Evolutionary conservation across 208 protist species (phyloP).

Genomic region (Trypanosoma theileri): DNA sequence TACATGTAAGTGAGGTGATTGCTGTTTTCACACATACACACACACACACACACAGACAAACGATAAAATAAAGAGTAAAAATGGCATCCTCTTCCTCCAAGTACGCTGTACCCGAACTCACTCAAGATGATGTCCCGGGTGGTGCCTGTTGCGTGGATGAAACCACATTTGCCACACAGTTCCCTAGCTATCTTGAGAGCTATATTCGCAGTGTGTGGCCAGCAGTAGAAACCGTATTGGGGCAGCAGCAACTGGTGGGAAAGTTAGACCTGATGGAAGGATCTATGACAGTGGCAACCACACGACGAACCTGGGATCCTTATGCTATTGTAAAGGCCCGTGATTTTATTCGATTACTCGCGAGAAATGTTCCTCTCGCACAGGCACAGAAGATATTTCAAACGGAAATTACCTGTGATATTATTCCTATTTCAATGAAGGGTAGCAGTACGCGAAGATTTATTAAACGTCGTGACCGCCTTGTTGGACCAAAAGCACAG

Average conservation of each 20-base stretch:
- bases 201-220: slow-evolving; percentile 97
- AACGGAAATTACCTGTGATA: slow-evolving; percentile 97
- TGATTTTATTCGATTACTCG: slow-evolving; percentile 98
- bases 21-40: too few relatives aligned
- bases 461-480: slow-evolving; percentile 98
- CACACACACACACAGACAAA: not conserved
- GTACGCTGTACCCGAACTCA: slow-evolving; percentile 80
- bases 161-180: slow-evolving; percentile 96
- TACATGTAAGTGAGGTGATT: too few relatives aligned
- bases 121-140: slow-evolving; percentile 84
- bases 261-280: slow-evolving; percentile 95
- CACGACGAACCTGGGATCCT: slow-evolving; percentile 98
- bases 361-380: slow-evolving; percentile 94
- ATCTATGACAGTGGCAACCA: slow-evolving; percentile 98
- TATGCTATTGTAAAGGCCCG: slow-evolving; percentile 98
- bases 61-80: not conserved
- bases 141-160: slow-evolving; percentile 93
- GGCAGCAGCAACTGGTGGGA: slow-evolving; percentile 93
- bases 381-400: slow-evolving; percentile 98
- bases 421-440: slow-evolving; percentile 98
- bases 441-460: slow-evolving; percentile 97
- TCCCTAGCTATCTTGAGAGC: slow-evolving; percentile 98
- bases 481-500: slow-evolving; percentile 98
- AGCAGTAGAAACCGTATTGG: slow-evolving; percentile 90
- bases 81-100: slow-evolving; percentile 52